Conservation (phyloP, 1,284 basidiomycete species). For the Polyporus tsugae region DNA sequence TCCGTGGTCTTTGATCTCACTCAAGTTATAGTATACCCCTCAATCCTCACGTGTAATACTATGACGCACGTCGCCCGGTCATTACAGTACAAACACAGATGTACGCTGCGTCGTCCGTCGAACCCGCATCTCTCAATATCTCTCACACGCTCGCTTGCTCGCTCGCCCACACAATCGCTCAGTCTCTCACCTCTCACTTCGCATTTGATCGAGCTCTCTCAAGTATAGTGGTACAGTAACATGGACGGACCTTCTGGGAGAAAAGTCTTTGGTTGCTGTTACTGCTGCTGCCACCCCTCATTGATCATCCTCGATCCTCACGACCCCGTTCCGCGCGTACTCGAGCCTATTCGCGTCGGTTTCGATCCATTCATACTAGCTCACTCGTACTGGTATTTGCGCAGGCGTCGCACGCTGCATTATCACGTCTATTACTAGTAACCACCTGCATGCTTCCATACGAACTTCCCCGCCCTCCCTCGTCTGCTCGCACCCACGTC, state of each 20-base stretch:
- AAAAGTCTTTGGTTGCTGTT: constrained; percentile 16
- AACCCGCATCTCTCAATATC: constrained; percentile 37
- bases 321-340: neutral
- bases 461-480: neutral
- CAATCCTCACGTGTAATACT: constrained; percentile 48
- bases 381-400: constrained; percentile 33
- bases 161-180: constrained; percentile 23
- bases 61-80: constrained; percentile 45
- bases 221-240: constrained; percentile 21
- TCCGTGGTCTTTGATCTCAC: constrained; percentile 43
- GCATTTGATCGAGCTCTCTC: constrained; percentile 19
- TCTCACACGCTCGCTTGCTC: constrained; percentile 33
- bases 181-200: constrained; percentile 12
- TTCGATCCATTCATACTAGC: constrained; percentile 27
- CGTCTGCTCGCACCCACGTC: neutral
- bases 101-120: constrained; percentile 43
- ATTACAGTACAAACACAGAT: constrained; percentile 37
- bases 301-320: neutral
- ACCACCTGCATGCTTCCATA: constrained; percentile 32
- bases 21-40: constrained; percentile 48
- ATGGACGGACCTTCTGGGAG: constrained; percentile 33
- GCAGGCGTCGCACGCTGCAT: constrained; percentile 19
- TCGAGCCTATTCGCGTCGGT: constrained; percentile 5
- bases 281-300: neutral
- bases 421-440: constrained; percentile 26